Percentiles rank a stretch among this genome's conserved stretches.
These are phyloP conservation scores for Ustanciosporium gigantosporum DNA, from an alignment of 1,284 basidiomycete species.

Conservation along the genomic window DNA sequence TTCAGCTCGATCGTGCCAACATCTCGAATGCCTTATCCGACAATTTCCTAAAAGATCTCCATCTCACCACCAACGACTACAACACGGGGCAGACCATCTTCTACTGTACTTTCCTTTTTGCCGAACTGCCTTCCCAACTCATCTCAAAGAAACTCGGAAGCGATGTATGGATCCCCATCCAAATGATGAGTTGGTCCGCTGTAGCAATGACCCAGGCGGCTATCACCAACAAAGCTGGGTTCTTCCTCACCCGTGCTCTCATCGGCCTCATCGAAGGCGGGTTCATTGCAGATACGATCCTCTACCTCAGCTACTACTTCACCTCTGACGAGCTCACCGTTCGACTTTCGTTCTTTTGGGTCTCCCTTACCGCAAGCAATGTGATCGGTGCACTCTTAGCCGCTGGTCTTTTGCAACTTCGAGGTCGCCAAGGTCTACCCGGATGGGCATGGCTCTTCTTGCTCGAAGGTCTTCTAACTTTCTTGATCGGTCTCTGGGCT, in stretches of 20 bases:
- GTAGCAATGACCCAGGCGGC: conserved; percentile 22
- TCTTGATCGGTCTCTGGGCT: conserved; percentile 14
- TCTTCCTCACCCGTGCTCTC: conserved; percentile 31
- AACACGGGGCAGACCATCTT: conserved; percentile 47
- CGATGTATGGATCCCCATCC: conserved; percentile 43
- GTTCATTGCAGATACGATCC: conserved; percentile 61
- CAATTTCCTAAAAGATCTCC: conserved; percentile 40
- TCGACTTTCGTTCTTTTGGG: conserved; percentile 69
- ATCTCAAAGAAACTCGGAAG: conserved; percentile 48
- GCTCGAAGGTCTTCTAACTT: conserved; percentile 28
- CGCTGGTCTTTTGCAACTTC: conserved; percentile 30
- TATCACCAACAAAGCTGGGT: conserved; percentile 16
- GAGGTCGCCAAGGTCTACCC: conserved; percentile 23
- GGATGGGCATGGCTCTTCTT: conserved; percentile 44
- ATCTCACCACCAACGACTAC: conserved; percentile 43
- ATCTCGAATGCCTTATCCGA: conserved; percentile 38
- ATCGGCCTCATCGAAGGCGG: conserved; percentile 66
- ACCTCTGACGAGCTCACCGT: conserved; percentile 65
- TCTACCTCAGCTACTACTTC: conserved; percentile 63
- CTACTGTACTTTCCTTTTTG: conserved; percentile 32
- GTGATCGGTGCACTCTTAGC: conserved; percentile 37
- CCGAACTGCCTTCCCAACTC: conserved; percentile 45
- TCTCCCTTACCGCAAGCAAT: conserved; percentile 20
- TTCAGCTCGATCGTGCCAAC: conserved; percentile 40
- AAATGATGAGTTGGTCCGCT: conserved; percentile 38